Conservation (phyloP, 208 protist species). For the Leishmania gerbilli region DNA sequence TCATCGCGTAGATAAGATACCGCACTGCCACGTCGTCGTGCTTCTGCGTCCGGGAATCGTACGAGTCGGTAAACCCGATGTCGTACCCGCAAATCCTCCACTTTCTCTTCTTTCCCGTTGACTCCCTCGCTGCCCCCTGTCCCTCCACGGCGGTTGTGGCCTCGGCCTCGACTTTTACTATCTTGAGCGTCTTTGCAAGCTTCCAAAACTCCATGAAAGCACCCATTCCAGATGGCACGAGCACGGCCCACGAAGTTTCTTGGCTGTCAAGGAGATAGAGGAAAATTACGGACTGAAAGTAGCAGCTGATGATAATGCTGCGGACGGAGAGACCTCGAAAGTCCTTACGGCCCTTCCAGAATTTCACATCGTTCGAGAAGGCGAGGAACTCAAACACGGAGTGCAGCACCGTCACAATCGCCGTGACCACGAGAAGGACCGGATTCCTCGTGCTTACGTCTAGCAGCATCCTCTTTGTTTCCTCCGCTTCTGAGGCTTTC, state of each 20-base stretch:
- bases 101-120: background rate
- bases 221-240: constrained; percentile 87
- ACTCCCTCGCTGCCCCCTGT: background rate
- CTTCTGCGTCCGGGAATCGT: constrained; percentile 80
- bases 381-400: constrained; percentile 99
- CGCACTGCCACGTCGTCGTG: constrained; percentile 94
- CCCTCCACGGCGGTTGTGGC: background rate
- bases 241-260: constrained; percentile 94
- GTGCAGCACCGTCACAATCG: constrained; percentile 96
- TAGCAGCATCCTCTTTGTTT: constrained; percentile 94
- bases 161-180: constrained; percentile 20
- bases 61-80: constrained; percentile 62
- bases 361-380: constrained; percentile 97
- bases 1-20: constrained; percentile 93
- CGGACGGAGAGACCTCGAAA: constrained; percentile 96
- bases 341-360: constrained; percentile 90
- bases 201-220: constrained; percentile 98
- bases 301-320: constrained; percentile 94
- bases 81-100: constrained; percentile 35
- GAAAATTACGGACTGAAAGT: constrained; percentile 96
- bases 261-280: constrained; percentile 97
- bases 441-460: constrained; percentile 93
- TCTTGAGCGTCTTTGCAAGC: constrained; percentile 79
- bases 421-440: constrained; percentile 93
- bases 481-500: constrained; percentile 56